Conservation (phyloP, 2,329 filamentous ascomycete species). For the Colletotrichum tropicale region DNA sequence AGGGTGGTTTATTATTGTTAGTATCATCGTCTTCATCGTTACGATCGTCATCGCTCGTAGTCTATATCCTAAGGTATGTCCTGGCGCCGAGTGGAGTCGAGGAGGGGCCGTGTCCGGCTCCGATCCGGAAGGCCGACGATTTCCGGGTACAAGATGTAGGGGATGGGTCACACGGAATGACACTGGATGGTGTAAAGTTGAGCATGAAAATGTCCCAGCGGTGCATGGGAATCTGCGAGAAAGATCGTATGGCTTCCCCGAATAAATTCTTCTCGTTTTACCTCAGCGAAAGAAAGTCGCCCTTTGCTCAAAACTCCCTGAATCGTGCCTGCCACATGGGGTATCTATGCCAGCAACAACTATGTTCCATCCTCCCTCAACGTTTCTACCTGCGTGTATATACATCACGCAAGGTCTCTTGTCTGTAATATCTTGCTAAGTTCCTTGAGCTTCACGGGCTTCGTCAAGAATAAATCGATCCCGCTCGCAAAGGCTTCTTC, state of each 20-base stretch:
- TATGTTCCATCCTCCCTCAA: neutral
- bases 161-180: too few species aligned
- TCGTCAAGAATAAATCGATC: conserved; percentile 59
- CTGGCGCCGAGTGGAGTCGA: too few species aligned
- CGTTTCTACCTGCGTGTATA: neutral
- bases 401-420: neutral
- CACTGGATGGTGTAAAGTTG: too few species aligned
- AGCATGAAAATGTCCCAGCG: too few species aligned
- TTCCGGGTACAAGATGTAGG: too few species aligned
- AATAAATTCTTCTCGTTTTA: neutral
- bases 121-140: too few species aligned
- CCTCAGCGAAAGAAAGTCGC: neutral
- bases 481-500: conserved; percentile 58
- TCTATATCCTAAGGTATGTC: too few species aligned
- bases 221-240: neutral
- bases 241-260: neutral
- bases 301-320: neutral
- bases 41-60: too few species aligned
- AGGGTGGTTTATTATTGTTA: too few species aligned
- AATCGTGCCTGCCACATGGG: neutral
- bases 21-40: too few species aligned
- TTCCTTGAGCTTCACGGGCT: conserved; percentile 52
- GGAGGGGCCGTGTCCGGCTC: too few species aligned
- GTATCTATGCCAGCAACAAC: neutral
- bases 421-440: conserved; percentile 25